Percentiles rank a stretch among this genome's conserved stretches.
Evolutionary conservation across 345 rosid species (phyloP).

Genomic region (Gynandropsis gynandra): DNA sequence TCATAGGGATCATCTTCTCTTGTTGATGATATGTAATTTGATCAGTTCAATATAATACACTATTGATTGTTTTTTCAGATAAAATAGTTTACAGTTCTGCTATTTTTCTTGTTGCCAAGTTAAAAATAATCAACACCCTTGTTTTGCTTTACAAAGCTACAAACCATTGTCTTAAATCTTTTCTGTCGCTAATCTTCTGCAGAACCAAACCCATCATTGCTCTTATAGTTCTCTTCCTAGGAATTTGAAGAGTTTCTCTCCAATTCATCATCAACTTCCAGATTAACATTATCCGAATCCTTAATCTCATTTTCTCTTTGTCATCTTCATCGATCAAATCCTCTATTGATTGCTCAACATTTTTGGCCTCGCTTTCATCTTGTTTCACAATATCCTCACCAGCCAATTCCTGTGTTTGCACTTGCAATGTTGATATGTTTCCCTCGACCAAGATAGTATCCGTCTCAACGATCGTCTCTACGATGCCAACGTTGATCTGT

Average conservation of each 20-base stretch:
- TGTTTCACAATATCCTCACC: slow-evolving; percentile 24
- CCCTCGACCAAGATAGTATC: no score
- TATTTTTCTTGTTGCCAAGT: no score
- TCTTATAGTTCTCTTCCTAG: slow-evolving; percentile 24
- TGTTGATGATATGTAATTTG: no score
- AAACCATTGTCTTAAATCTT: no score
- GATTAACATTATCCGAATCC: slow-evolving; percentile 24
- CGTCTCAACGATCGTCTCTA: no score
- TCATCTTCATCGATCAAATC: slow-evolving; percentile 58
- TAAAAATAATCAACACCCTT: no score
- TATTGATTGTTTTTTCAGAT: no score
- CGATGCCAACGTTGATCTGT: no score
- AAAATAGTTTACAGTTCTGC: no score
- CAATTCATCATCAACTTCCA: slow-evolving; percentile 12
- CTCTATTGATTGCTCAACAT: slow-evolving; percentile 41
- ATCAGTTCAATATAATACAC: no score
- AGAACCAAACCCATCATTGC: slow-evolving; percentile 19
- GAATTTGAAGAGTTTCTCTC: slow-evolving; percentile 6
- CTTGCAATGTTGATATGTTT: slow-evolving; percentile 25
- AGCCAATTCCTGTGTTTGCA: slow-evolving; percentile 24
- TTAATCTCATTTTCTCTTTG: slow-evolving; percentile 32
- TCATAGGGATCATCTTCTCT: no score
- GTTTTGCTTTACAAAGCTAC: no score
- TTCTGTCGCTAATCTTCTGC: background rate
- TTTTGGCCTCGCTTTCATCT: slow-evolving; percentile 43